Evolutionary conservation across 2,329 filamentous ascomycete species (phyloP), one percentile per base, ranked within the genome.

Genomic region (Microascus cirrosus): DNA sequence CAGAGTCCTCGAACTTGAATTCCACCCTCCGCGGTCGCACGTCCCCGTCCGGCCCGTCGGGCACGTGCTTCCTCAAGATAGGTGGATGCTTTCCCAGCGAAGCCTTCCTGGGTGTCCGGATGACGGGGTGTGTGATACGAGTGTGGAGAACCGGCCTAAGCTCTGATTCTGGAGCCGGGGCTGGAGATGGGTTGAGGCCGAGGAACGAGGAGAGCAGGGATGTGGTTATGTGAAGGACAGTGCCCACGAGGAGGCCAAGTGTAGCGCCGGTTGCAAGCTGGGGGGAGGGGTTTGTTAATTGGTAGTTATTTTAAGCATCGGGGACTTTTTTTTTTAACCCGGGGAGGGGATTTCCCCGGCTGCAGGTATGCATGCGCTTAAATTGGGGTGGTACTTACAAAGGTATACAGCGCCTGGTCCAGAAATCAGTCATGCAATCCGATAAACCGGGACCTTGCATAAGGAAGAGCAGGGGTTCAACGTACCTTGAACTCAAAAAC

Each of bases 401-500:
- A 56, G 11, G 36, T 56, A 28, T 56, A 56, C 4, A 56, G 54
- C 15, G 54, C 54, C 54, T 56, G 36, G 7, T 28, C 11, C 10
- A 13, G 11, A 56, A 22, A 22, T 56, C 32, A 50, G 53, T 54
- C 20, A 36, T 54, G 45, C 10, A n/a, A 22, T 24, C 7, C 13
- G 18, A 34, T 35, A 34, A 50, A 22, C 45, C n/a, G 45, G 45
- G 45, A 50, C 45, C 45, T 24, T 50, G 45, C 45, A 50, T 50
- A 13, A 24, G 45, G 28, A 15, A 24, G 20, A 11, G 15, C 7
- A 4, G 24, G 22, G 36, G 32, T 18, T 39, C 24, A 25, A 22
- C 36, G 15, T 18, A 56, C 54, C 54, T 56, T 56, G 25, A 56
- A 56, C 45, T 56, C 54, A 13, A 56, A 20, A 13, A 56, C 7